Percentiles rank a stretch among this genome's conserved stretches.
Conservation (phyloP, 768 basidiomycete species). For the Mycena kentingensis region DNA sequence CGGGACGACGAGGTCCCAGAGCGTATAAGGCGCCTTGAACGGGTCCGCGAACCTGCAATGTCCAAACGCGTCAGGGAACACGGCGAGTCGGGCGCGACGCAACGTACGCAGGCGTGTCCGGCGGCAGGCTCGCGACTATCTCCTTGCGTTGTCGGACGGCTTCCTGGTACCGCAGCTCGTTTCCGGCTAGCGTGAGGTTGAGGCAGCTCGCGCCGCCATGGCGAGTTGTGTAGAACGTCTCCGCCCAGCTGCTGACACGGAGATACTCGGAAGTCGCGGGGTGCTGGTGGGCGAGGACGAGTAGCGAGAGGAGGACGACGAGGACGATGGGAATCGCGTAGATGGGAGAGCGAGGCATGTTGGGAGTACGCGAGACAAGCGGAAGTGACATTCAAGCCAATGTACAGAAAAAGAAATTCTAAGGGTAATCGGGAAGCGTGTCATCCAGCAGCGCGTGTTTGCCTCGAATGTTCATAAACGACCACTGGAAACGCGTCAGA, state of each 20-base stretch:
- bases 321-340: too few species aligned
- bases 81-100: too few species aligned
- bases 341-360: too few species aligned
- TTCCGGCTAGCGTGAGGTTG: background rate
- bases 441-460: slow-evolving; percentile 9
- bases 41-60: background rate
- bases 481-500: background rate
- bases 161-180: background rate
- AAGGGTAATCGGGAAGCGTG: slow-evolving; percentile 3
- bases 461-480: slow-evolving; percentile 11
- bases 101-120: too few species aligned
- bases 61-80: background rate
- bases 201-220: background rate
- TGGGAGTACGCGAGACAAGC: too few species aligned
- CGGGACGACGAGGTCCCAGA: background rate
- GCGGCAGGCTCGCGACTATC: background rate
- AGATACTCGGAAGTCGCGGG: too few species aligned
- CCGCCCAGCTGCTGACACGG: too few species aligned
- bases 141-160: background rate
- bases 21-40: background rate
- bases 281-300: background rate
- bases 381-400: too few species aligned
- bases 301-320: background rate
- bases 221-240: too few species aligned
- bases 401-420: background rate